Percentiles rank a stretch among this genome's conserved stretches.
Conservation (phyloP, 768 basidiomycete species). For the Kwoniella shandongensis region DNA sequence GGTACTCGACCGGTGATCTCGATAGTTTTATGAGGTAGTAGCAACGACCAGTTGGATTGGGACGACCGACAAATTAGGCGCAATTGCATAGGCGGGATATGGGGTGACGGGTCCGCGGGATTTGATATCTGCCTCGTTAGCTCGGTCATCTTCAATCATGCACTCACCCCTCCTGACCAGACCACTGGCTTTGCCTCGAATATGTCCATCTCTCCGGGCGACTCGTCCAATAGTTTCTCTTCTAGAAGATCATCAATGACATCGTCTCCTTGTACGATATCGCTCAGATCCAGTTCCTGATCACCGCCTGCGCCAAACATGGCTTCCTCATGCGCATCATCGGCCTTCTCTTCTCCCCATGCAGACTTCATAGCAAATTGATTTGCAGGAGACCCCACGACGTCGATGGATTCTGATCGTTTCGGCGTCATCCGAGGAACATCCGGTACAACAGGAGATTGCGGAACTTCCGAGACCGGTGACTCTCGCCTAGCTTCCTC, state of each 20-base stretch:
- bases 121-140: constrained; percentile 38
- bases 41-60: constrained; percentile 24
- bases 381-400: constrained; percentile 8
- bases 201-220: constrained; percentile 18
- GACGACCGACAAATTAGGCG: constrained; percentile 20
- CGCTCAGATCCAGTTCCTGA: constrained; percentile 42
- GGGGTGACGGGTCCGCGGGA: constrained; percentile 26
- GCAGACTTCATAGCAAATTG: constrained; percentile 33
- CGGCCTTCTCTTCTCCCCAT: constrained; percentile 24
- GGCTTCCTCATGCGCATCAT: constrained; percentile 8
- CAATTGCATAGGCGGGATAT: constrained; percentile 22
- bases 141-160: background rate
- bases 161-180: constrained; percentile 45
- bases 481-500: constrained; percentile 16
- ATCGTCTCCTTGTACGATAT: constrained; percentile 24
- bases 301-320: constrained; percentile 15
- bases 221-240: background rate
- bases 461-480: constrained; percentile 1
- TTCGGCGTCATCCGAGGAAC: constrained; percentile 6
- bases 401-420: constrained; percentile 16
- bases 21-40: constrained; percentile 37
- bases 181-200: constrained; percentile 32
- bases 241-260: constrained; percentile 16
- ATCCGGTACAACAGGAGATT: constrained; percentile 10
- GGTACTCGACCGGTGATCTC: constrained; percentile 46